phyloP scores from a whole-genome alignment of 1,139 yeast genomes.

The Yamadazyma aaseri region DNA sequence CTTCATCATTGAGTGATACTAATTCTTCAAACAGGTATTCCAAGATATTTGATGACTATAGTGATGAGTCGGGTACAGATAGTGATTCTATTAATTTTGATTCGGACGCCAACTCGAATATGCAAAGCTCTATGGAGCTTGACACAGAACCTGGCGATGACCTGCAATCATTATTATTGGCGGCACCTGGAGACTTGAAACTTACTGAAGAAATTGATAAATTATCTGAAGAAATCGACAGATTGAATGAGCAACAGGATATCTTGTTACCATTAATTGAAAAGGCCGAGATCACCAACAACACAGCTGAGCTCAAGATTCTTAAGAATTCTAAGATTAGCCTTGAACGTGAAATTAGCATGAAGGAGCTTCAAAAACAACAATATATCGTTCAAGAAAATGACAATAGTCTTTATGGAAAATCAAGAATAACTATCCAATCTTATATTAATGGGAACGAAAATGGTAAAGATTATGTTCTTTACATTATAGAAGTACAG shows the following conservation, averaged over 20 bases:
- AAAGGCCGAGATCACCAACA: constrained; percentile 83
- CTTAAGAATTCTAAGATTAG: constrained; percentile 64
- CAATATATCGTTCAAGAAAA: constrained; percentile 82
- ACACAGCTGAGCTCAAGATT: constrained; percentile 64
- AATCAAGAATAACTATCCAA: constrained; percentile 63
- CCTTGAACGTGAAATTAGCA: constrained; percentile 64
- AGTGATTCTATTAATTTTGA: constrained; percentile 28
- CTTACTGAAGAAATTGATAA: constrained; percentile 64
- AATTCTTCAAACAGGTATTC: constrained; percentile 20
- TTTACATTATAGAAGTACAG: constrained; percentile 77
- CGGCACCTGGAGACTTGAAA: constrained; percentile 70
- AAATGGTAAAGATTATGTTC: constrained; percentile 57
- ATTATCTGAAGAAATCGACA: constrained; percentile 57
- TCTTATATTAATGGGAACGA: constrained; percentile 62
- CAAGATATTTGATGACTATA: constrained; percentile 35
- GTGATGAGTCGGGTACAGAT: constrained; percentile 36
- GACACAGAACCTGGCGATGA: constrained; percentile 10
- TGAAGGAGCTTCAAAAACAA: constrained; percentile 72
- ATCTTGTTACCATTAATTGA: constrained; percentile 65
- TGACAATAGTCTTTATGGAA: constrained; percentile 74
- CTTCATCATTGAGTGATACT: constrained; percentile 24
- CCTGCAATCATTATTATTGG: constrained; percentile 36
- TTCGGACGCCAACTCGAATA: constrained; percentile 14
- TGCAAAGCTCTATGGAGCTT: constrained; percentile 14
- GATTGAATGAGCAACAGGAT: constrained; percentile 58